A percentile compares a stretch with the other conserved stretches of the same genome.
Evolutionary conservation across 192 early-diverging fungal genomes (phyloP).

Genomic region (Lobosporangium transversale): DNA sequence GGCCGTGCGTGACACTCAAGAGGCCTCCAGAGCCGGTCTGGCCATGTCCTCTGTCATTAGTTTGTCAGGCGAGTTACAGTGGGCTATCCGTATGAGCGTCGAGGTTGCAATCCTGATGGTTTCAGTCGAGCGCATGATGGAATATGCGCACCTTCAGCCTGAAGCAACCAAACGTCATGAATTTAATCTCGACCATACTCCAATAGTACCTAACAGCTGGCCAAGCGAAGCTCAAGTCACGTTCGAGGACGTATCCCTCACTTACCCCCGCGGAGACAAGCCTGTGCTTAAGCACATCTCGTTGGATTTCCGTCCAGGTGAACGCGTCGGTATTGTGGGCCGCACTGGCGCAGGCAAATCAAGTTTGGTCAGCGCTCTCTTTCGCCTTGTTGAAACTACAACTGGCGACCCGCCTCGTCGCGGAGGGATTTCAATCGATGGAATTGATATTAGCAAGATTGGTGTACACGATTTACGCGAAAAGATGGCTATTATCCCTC

Average conservation of each 20-base stretch:
- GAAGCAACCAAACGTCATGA: conserved; percentile 49
- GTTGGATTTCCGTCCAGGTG: conserved; percentile 63
- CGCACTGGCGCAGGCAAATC: conserved; percentile 41
- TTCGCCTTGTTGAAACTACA: conserved; percentile 72
- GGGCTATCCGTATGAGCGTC: conserved; percentile 64
- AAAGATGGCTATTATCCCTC: conserved; percentile 68
- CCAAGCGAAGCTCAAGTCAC: conserved; percentile 65
- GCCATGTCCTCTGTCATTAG: conserved; percentile 64
- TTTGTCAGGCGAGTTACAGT: conserved; percentile 60
- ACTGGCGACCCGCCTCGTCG: conserved; percentile 34
- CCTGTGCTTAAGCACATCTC: conserved; percentile 68
- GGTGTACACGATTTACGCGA: conserved; percentile 66
- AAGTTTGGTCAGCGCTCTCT: conserved; percentile 69
- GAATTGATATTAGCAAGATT: conserved; percentile 66
- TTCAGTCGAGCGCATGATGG: conserved; percentile 73
- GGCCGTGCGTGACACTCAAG: conserved; percentile 46
- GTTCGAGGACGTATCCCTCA: conserved; percentile 62
- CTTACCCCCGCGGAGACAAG: conserved; percentile 55
- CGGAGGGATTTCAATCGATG: conserved; percentile 70
- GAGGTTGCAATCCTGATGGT: conserved; percentile 53
- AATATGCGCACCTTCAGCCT: conserved; percentile 58
- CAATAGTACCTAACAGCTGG: conserved; percentile 60
- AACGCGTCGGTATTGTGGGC: conserved; percentile 26
- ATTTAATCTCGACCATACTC: conserved; percentile 12
- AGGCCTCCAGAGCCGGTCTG: conserved; percentile 61